phyloP scores from a whole-genome alignment of 2,329 filamentous ascomycete species.

The Aurifilum marmelostoma region DNA sequence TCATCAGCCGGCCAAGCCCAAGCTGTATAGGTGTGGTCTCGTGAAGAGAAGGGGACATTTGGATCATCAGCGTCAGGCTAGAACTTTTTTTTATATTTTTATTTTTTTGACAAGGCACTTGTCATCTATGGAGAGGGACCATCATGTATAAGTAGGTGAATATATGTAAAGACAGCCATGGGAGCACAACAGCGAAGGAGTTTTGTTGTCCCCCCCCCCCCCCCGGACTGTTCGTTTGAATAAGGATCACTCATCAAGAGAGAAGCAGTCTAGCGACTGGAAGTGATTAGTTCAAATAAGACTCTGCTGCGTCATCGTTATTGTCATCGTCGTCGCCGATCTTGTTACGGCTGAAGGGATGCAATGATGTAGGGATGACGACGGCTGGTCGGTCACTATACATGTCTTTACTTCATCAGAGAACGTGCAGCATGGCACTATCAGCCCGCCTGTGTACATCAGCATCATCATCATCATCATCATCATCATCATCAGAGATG shows the following conservation, averaged over 20 bases:
- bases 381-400: too few relatives aligned
- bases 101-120: constrained; percentile 20
- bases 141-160: constrained; percentile 28
- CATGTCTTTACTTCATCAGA: not conserved
- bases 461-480: not conserved
- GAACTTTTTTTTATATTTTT: not conserved
- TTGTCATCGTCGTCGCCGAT: not conserved
- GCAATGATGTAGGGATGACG: not conserved
- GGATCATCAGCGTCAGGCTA: constrained; percentile 25
- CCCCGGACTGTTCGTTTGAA: constrained; percentile 18
- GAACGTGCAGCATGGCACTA: not conserved
- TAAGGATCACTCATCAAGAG: constrained; percentile 15
- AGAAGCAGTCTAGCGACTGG: constrained; percentile 10
- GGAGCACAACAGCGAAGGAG: not conserved
- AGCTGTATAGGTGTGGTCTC: not conserved
- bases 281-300: constrained; percentile 19
- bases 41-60: constrained; percentile 10
- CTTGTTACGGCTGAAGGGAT: not conserved
- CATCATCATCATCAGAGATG: not conserved
- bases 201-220: not conserved
- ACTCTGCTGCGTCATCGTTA: constrained; percentile 8
- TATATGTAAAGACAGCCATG: constrained; percentile 21
- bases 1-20: not conserved
- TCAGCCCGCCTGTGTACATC: not conserved
- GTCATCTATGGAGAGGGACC: constrained; percentile 23